Percentiles rank a stretch among this genome's conserved stretches.
phyloP scores from a whole-genome alignment of 2,329 filamentous ascomycete species.

The Ceratocystis destructans region DNA sequence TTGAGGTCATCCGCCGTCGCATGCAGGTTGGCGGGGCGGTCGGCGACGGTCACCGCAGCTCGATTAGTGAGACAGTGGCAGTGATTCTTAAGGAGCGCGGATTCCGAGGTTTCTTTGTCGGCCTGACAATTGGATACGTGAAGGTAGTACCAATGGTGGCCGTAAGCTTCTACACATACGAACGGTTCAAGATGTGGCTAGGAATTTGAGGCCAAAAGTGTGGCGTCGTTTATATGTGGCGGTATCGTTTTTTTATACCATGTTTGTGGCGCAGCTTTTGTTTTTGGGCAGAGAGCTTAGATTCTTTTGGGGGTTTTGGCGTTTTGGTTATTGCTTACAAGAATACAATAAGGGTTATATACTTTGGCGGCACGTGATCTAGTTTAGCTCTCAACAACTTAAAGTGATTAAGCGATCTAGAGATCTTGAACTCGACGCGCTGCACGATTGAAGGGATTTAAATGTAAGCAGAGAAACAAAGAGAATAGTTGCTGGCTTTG shows the following conservation, averaged over 20 bases:
- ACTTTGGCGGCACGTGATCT: background rate
- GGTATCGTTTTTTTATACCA: background rate
- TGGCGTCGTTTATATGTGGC: background rate
- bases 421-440: background rate
- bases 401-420: background rate
- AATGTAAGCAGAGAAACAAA: background rate
- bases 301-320: background rate
- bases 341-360: slow-evolving; percentile 6
- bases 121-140: slow-evolving; percentile 84
- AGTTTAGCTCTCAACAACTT: background rate
- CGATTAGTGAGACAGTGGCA: slow-evolving; percentile 63
- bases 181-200: slow-evolving; percentile 48
- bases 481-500: background rate
- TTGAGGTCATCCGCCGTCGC: slow-evolving; percentile 79
- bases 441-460: background rate
- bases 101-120: slow-evolving; percentile 74
- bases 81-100: slow-evolving; percentile 67
- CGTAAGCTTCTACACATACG: slow-evolving; percentile 51
- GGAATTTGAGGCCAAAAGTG: slow-evolving; percentile 40
- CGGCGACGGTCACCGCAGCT: slow-evolving; percentile 68
- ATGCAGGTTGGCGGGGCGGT: slow-evolving; percentile 97
- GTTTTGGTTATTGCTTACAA: background rate
- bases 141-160: slow-evolving; percentile 88
- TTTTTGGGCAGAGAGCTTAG: background rate
- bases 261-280: background rate